A percentile compares a stretch with the other conserved stretches of the same genome.
phyloP scores from a whole-genome alignment of 2,329 filamentous ascomycete species.

The Ophiostoma sp. region DNA sequence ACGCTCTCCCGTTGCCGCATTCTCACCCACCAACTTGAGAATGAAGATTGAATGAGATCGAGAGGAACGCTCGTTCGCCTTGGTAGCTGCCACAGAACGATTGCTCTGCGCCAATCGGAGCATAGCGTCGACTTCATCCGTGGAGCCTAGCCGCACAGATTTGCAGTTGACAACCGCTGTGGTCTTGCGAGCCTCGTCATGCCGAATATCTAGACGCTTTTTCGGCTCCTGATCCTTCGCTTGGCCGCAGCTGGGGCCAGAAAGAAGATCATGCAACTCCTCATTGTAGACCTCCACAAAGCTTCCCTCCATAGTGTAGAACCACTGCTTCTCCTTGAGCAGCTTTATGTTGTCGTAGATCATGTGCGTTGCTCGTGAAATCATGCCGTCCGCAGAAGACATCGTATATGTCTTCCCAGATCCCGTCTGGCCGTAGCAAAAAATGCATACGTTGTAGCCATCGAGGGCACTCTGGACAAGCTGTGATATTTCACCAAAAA shows the following conservation, averaged over 20 bases:
- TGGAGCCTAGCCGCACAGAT: slow-evolving; percentile 73
- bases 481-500: slow-evolving; percentile 96
- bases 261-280: slow-evolving; percentile 85
- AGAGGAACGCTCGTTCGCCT: slow-evolving; percentile 91
- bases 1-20: slow-evolving; percentile 73
- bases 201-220: slow-evolving; percentile 85
- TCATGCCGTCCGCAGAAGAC: slow-evolving; percentile 90
- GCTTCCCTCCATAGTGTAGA: slow-evolving; percentile 88
- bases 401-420: slow-evolving; percentile 97
- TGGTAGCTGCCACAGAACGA: slow-evolving; percentile 92
- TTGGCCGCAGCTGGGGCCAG: slow-evolving; percentile 38
- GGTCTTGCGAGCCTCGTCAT: slow-evolving; percentile 78
- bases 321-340: slow-evolving; percentile 89
- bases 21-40: slow-evolving; percentile 71
- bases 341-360: slow-evolving; percentile 86
- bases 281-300: slow-evolving; percentile 99
- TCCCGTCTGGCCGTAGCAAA: slow-evolving; percentile 97
- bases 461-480: slow-evolving; percentile 94
- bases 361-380: slow-evolving; percentile 86
- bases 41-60: slow-evolving; percentile 97
- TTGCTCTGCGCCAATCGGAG: slow-evolving; percentile 80
- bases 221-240: slow-evolving; percentile 67
- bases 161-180: slow-evolving; percentile 81
- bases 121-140: slow-evolving; percentile 76
- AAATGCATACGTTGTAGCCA: slow-evolving; percentile 98